phyloP scores from a whole-genome alignment of 805 yeast genomes.

The Trichomonascus vanleenenianus region DNA sequence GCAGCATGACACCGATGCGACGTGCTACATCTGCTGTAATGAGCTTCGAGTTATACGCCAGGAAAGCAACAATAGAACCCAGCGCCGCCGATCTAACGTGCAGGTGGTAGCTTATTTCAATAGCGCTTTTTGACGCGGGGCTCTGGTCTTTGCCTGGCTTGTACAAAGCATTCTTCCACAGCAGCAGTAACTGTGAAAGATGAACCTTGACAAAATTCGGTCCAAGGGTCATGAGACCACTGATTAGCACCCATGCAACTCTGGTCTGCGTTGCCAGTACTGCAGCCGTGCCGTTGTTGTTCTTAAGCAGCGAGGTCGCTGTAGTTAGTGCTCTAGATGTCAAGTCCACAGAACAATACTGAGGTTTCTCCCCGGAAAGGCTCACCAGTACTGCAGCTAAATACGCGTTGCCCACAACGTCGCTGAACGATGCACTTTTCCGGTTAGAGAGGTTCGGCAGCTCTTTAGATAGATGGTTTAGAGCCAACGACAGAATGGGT shows the following conservation, averaged over 20 bases:
- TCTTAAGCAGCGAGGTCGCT: constrained; percentile 37
- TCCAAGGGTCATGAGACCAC: constrained; percentile 59
- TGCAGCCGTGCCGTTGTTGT: constrained; percentile 21
- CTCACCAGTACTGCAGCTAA: constrained; percentile 23
- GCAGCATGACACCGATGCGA: constrained; percentile 42
- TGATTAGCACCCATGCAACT: constrained; percentile 55
- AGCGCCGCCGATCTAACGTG: constrained; percentile 54
- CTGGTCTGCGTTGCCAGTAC: constrained; percentile 32
- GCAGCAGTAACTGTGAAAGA: constrained; percentile 46
- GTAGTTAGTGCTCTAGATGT: constrained; percentile 39
- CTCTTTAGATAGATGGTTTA: constrained; percentile 19
- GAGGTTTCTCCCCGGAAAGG: constrained; percentile 20
- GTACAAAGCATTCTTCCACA: constrained; percentile 57
- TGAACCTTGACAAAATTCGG: constrained; percentile 46
- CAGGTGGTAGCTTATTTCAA: constrained; percentile 30
- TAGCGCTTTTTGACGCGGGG: constrained; percentile 28
- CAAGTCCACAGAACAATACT: constrained; percentile 38
- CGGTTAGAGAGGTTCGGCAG: constrained; percentile 13
- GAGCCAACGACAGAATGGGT: constrained; percentile 15
- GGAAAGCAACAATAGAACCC: constrained; percentile 47
- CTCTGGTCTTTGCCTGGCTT: constrained; percentile 36
- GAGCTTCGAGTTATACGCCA: constrained; percentile 30
- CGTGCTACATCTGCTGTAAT: constrained; percentile 37
- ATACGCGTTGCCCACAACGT: constrained; percentile 24
- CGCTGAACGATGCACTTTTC: constrained; percentile 12